Evolutionary conservation across 2,329 filamentous ascomycete species (phyloP), one percentile per base, ranked within the genome.

Genomic region (Penicillium sp.): DNA sequence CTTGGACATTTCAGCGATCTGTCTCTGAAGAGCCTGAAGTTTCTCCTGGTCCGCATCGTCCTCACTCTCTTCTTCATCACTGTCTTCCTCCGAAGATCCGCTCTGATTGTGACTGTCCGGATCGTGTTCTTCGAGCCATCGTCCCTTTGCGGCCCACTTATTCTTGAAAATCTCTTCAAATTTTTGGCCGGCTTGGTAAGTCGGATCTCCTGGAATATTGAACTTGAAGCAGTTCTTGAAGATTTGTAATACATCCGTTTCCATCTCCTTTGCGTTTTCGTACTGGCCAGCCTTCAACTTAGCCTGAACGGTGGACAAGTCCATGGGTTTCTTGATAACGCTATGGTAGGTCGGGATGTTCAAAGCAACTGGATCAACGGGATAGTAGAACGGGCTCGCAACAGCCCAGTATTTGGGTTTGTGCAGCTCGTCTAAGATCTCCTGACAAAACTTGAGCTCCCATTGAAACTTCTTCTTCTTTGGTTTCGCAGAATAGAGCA

Each of bases 241-340:
- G 63, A 97, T 92, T 56, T 91, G 82, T 49, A 85, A 83, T 55
- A 96, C 83, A 66, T 96, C 92, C 58, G 82, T 82, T 67, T 96
- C 89, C 64, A 97, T 91, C 47, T 97, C 92, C 71, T 91, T 91
- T 1, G 90, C 81, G 56, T 82, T 90, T 62, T 85, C 82, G 67
- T 97, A 97, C 56, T 91, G 84, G 24, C 91, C 91, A 12, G 80
- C 79, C 63, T 87, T 84, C 42, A 97, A 80, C 73, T 95, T 95
- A 43, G 81, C 80, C 35, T 83, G 80, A 67, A 96, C 88, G n/a
- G 90, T 96, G 16, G 82, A 80, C 50, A 97, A 79, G 71, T 99
- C 93, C 93, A 97, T 99, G 0, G 94, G 94, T 70, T 92, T 91
- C 79, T 96, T 97, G 76, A 99, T 91, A 60, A 97, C 80, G 66